Conservation (phyloP, 495 filamentous ascomycete species). For the Bacidia rubella region DNA sequence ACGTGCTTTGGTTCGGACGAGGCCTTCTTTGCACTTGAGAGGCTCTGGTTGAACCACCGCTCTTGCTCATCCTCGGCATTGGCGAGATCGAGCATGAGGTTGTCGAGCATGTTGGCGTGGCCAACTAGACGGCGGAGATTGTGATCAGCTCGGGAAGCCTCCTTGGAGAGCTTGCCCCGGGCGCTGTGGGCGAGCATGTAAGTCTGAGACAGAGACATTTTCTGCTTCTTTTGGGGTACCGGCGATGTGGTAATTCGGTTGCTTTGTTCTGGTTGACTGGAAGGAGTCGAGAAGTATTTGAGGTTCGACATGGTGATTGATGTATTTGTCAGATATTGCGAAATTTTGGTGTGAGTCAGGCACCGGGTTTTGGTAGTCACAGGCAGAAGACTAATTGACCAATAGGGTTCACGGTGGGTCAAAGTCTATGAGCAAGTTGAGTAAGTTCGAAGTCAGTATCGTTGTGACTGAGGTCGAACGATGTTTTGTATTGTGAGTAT, state of each 20-base stretch:
- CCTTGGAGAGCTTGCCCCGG: conserved; percentile 81
- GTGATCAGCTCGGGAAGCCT: conserved; percentile 83
- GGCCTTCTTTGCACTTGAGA: conserved; percentile 52
- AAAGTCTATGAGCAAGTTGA: background rate
- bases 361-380: conserved; percentile 6
- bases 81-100: conserved; percentile 86
- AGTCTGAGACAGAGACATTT: conserved; percentile 94
- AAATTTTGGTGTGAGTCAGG: conserved; percentile 13
- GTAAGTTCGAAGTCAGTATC: background rate
- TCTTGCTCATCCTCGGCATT: conserved; percentile 94
- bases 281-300: conserved; percentile 10
- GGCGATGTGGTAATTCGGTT: conserved; percentile 6
- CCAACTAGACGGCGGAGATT: conserved; percentile 87
- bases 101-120: conserved; percentile 95
- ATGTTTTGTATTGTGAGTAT: background rate
- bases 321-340: background rate
- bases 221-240: conserved; percentile 46
- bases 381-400: conserved; percentile 8
- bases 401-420: conserved; percentile 4
- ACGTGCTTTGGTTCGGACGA: conserved; percentile 52
- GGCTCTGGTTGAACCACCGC: conserved; percentile 93
- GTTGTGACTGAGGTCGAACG: background rate
- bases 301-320: conserved; percentile 18
- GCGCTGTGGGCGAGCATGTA: conserved; percentile 96
- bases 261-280: conserved; percentile 6